phyloP scores from a whole-genome alignment of 1,284 basidiomycete species.

The Sporisorium graminicola region DNA sequence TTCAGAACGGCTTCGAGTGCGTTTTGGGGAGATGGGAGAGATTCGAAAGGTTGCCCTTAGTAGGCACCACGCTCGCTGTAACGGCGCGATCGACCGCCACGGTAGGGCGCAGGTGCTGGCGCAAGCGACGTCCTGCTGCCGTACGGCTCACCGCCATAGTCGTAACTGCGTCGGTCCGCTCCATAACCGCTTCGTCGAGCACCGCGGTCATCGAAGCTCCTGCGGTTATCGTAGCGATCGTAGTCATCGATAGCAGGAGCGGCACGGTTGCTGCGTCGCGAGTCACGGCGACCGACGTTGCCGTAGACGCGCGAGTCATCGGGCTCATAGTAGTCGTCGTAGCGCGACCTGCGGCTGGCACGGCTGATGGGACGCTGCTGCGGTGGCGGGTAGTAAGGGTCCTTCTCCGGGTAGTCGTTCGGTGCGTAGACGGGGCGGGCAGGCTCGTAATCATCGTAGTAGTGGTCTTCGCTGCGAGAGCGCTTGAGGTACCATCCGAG shows the following conservation, averaged over 20 bases:
- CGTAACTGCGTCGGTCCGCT: not conserved
- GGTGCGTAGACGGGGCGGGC: conserved; percentile 39
- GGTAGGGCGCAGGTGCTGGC: conserved; percentile 38
- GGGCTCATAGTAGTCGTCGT: conserved; percentile 51
- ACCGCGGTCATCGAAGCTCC: conserved; percentile 45
- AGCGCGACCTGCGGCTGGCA: conserved; percentile 42
- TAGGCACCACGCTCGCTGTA: conserved; percentile 55
- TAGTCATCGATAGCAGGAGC: conserved; percentile 21
- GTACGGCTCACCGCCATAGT: conserved; percentile 35
- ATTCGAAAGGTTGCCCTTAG: conserved; percentile 3
- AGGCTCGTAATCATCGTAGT: conserved; percentile 52
- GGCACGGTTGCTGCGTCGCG: conserved; percentile 22
- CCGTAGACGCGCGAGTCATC: conserved; percentile 48
- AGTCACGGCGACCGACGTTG: conserved; percentile 37
- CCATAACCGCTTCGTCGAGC: conserved; percentile 22
- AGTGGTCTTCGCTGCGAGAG: conserved; percentile 35
- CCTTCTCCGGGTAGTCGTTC: conserved; percentile 30
- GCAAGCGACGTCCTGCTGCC: conserved; percentile 37
- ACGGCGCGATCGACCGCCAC: conserved; percentile 46
- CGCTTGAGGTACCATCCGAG: conserved; percentile 52
- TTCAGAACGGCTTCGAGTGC: not conserved
- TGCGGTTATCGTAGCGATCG: conserved; percentile 28
- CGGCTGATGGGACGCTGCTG: conserved; percentile 40
- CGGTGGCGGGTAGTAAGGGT: conserved; percentile 32
- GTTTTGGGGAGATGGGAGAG: not conserved